Conservation (phyloP, 2,329 filamentous ascomycete genomes). For the Rutstroemia sp. region DNA sequence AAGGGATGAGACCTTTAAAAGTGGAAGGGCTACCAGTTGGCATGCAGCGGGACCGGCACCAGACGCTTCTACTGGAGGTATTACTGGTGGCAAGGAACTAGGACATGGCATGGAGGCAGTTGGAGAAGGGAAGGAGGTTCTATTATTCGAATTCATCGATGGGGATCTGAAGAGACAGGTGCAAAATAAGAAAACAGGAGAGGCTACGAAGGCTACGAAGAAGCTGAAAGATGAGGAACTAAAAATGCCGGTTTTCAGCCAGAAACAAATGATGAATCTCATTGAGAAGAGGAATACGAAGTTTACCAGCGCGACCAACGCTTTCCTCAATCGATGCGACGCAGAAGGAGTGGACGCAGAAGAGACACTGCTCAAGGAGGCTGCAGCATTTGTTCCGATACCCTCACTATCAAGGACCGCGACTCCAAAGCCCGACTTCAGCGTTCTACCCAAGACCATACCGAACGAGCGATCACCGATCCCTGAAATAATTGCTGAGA, state of each 20-base stretch:
- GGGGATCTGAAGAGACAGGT: slow-evolving; percentile 83
- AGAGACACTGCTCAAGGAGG: slow-evolving; percentile 50
- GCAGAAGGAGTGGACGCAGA: slow-evolving; percentile 60
- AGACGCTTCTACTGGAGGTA: slow-evolving; percentile 50
- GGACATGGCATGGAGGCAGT: slow-evolving; percentile 26
- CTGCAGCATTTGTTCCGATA: slow-evolving; percentile 54
- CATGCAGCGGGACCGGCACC: slow-evolving; percentile 42
- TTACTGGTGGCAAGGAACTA: slow-evolving; percentile 42
- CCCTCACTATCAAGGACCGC: slow-evolving; percentile 39
- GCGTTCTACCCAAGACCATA: slow-evolving; percentile 59
- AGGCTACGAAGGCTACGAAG: slow-evolving; percentile 58
- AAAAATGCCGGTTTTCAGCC: slow-evolving; percentile 87
- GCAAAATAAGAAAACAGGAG: slow-evolving; percentile 61
- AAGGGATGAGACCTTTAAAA: slow-evolving; percentile 56
- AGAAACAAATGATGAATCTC: slow-evolving; percentile 81
- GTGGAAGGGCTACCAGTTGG: slow-evolving; percentile 44
- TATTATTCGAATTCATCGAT: slow-evolving; percentile 90
- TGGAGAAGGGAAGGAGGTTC: slow-evolving; percentile 53
- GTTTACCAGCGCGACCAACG: slow-evolving; percentile 69
- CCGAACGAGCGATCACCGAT: slow-evolving; percentile 75
- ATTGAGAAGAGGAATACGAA: slow-evolving; percentile 87
- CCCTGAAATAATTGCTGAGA: slow-evolving; percentile 75
- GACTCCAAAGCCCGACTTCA: slow-evolving; percentile 30
- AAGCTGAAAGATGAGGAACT: slow-evolving; percentile 70
- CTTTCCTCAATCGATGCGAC: slow-evolving; percentile 68